phyloP scores from a whole-genome alignment of 1,284 basidiomycete genomes.

The Cutaneotrichosporon sp. region DNA sequence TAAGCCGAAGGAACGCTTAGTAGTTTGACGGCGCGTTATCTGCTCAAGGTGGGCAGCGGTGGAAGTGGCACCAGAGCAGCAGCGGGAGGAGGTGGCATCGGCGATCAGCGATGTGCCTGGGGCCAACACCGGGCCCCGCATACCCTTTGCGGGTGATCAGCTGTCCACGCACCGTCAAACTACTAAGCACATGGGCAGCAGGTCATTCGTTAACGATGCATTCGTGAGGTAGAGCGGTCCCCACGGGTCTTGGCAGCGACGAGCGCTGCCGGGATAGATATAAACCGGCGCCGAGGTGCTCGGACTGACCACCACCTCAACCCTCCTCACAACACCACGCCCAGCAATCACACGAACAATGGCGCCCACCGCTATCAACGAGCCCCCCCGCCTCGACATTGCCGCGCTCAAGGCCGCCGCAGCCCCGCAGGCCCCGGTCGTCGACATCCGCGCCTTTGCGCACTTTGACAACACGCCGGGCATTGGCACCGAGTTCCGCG shows the following conservation, averaged over 20 bases:
- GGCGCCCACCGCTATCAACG: conserved; percentile 16
- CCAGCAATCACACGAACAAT: conserved; percentile 12
- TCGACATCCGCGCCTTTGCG: conserved; percentile 22
- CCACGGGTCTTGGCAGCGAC: neutral
- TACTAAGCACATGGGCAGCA: neutral
- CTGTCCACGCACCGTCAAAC: neutral
- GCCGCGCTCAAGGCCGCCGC: conserved; percentile 9
- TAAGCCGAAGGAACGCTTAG: neutral
- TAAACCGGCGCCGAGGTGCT: neutral
- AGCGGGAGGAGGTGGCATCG: too few species aligned
- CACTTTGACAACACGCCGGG: conserved; percentile 39
- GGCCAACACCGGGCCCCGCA: neutral
- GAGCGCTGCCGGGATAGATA: neutral
- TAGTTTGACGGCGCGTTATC: neutral
- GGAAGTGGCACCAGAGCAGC: too few species aligned
- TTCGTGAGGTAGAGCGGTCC: neutral
- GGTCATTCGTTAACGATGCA: neutral
- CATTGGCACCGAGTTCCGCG: conserved; percentile 51
- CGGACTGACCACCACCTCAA: neutral
- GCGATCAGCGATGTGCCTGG: neutral
- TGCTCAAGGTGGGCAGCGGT: neutral
- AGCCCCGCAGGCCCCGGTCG: neutral
- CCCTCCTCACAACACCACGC: neutral
- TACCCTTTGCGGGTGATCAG: neutral
- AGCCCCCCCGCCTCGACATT: neutral